Base-by-base conservation (phyloP, 2,329 filamentous ascomycete genomes). In the Rhynchosporium secalis region DNA sequence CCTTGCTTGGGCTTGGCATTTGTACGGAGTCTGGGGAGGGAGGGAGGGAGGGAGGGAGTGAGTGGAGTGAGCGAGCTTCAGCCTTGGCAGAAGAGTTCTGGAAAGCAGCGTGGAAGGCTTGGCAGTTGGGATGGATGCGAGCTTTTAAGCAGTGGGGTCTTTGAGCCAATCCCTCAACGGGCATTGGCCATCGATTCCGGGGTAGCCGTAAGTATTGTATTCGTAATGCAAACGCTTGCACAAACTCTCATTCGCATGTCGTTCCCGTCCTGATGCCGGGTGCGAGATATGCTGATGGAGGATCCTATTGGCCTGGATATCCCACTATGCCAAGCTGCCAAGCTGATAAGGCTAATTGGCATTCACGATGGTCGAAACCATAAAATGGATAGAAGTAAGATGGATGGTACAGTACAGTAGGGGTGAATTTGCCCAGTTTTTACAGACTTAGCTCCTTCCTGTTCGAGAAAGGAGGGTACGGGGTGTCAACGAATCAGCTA, bases 51-150 rank as follows among this genome's bases (percentile, higher is more conserved):
- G 1, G 20, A 20, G 20, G 20, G 20, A 20, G 20, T 20, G 20
- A 20, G 20, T 36, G 33, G 33, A 5, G 33, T 36, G 33, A 36
- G 33, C 1, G 20, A 20, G 49, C 49, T 7, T 38, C 26, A 54
- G 51, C 51, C 26, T 41, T 41, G 33, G 51, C 9, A 54, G 51
- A 41, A 54, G 20, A 6, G 51, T 54, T 54, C 51, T 54, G 51
- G 51, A 54, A 54, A 54, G 33, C 51, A 26, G 51, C 20, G 38
- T 54, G 20, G 51, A 54, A 54, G 51, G 13, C 43, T 46, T 46
- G 40, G 40, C 7, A 12, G 7, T 43, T 43, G 40, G 40, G 13
- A 43, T 12, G 15, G 15, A n/a, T 43, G 36, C 40, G 13, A 43
- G 8, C 8, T 12, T 12, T 13, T 12, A 43, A 7, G 40, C 4